Evolutionary conservation across 108 stramenopile genomes (phyloP).

Genomic region (Conticribra weissflogii): DNA sequence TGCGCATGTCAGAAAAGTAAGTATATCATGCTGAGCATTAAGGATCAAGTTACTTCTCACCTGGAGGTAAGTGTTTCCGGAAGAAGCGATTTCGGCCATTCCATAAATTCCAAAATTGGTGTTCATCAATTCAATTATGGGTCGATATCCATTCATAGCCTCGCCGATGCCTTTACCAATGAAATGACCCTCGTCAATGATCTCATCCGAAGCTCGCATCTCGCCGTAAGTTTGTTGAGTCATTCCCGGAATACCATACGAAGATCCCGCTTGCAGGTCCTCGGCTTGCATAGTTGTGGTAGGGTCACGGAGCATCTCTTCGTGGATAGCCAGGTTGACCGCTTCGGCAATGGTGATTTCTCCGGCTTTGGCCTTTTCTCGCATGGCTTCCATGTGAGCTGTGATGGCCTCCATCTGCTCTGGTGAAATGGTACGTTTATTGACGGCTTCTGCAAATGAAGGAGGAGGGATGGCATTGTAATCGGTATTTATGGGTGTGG

Average conservation of each 20-base stretch:
- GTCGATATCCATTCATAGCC: constrained; percentile 79
- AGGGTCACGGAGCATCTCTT: constrained; percentile 71
- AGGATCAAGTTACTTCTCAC: too few relatives aligned
- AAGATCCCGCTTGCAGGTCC: constrained; percentile 71
- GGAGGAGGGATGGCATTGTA: constrained; percentile 57
- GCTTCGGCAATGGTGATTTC: constrained; percentile 68
- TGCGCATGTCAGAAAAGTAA: neutral
- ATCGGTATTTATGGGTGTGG: constrained; percentile 58
- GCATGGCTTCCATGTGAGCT: constrained; percentile 31
- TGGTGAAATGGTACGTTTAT: constrained; percentile 31
- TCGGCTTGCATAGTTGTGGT: constrained; percentile 70
- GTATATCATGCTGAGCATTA: too few relatives aligned
- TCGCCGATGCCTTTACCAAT: constrained; percentile 74
- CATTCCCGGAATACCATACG: constrained; percentile 65
- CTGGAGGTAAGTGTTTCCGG: constrained; percentile 82
- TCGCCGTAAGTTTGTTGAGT: constrained; percentile 68
- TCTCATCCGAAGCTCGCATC: constrained; percentile 69
- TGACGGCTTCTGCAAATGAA: constrained; percentile 28
- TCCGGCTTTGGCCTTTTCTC: constrained; percentile 39
- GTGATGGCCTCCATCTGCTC: constrained; percentile 23
- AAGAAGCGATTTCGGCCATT: constrained; percentile 70
- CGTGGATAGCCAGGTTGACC: constrained; percentile 71
- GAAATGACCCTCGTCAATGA: constrained; percentile 80
- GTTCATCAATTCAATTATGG: constrained; percentile 80
- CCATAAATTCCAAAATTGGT: constrained; percentile 80